Evolutionary conservation across 1,139 yeast species (phyloP).

Genomic region (Arxiozyma heterogenica): DNA sequence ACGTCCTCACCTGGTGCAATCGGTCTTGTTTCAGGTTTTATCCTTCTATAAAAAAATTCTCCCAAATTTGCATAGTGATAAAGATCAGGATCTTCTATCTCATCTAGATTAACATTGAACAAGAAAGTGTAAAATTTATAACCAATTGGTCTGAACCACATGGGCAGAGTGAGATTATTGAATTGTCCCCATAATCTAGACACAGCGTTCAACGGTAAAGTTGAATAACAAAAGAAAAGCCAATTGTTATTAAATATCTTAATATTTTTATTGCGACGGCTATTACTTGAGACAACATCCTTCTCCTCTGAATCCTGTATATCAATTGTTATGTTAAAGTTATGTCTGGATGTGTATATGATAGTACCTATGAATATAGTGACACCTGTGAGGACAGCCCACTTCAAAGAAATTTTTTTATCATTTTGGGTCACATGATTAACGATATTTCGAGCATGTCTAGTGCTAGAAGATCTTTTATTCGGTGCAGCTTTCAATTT

Average conservation of each 20-base stretch:
- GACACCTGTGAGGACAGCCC: conserved; percentile 34
- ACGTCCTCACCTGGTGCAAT: conserved; percentile 48
- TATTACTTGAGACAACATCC: neutral
- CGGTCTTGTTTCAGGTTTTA: conserved; percentile 75
- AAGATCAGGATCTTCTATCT: conserved; percentile 78
- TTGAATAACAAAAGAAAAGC: conserved; percentile 81
- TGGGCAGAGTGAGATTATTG: conserved; percentile 74
- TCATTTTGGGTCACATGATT: conserved; percentile 2
- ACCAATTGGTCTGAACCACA: conserved; percentile 81
- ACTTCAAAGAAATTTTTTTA: conserved; percentile 34
- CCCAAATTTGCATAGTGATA: conserved; percentile 67
- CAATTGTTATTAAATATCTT: conserved; percentile 48
- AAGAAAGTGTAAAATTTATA: conserved; percentile 65
- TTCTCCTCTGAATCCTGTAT: conserved; percentile 28
- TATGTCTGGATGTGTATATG: conserved; percentile 11
- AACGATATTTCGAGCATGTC: neutral
- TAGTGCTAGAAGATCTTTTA: conserved; percentile 7
- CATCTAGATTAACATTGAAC: conserved; percentile 85
- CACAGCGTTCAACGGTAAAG: conserved; percentile 83
- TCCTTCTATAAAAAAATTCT: conserved; percentile 82
- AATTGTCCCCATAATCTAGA: conserved; percentile 93
- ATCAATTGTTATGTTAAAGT: neutral
- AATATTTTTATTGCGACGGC: conserved; percentile 11
- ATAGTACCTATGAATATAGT: conserved; percentile 25
- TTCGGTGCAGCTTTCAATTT: conserved; percentile 4